Percentiles rank a stretch among this genome's conserved stretches.
phyloP scores from a whole-genome alignment of 2,329 filamentous ascomycete genomes.

The Geoglossum cookeanum region DNA sequence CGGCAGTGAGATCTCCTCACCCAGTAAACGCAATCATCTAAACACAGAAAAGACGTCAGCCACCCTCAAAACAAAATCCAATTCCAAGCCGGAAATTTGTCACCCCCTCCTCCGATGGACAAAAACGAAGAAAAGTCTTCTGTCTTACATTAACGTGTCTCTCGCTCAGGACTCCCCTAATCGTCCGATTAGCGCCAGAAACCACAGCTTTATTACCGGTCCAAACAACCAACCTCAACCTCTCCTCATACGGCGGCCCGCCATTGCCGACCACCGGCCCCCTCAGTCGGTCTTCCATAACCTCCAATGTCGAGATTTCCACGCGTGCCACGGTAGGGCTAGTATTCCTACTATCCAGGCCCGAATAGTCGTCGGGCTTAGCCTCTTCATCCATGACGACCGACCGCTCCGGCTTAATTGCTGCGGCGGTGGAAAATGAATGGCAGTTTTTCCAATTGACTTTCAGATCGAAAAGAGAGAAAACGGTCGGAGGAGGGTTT shows the following conservation, averaged over 20 bases:
- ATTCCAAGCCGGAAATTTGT: too few relatives aligned
- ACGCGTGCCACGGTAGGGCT: not conserved
- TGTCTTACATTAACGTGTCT: conserved; percentile 22
- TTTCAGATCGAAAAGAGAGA: too few relatives aligned
- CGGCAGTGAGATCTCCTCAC: conserved; percentile 12
- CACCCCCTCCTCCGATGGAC: not conserved
- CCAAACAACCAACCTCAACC: not conserved
- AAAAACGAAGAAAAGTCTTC: not conserved
- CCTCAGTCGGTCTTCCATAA: not conserved
- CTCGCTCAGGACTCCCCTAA: conserved; percentile 23
- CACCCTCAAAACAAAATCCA: not conserved
- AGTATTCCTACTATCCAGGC: not conserved
- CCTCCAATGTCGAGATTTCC: not conserved
- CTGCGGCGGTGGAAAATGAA: too few relatives aligned
- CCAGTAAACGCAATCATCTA: conserved; percentile 28
- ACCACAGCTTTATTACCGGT: too few relatives aligned
- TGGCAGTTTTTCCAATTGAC: too few relatives aligned
- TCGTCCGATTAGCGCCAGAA: not conserved
- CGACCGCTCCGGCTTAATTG: not conserved
- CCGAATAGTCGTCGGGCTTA: not conserved
- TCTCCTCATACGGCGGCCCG: not conserved
- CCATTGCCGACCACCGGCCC: not conserved
- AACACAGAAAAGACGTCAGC: not conserved
- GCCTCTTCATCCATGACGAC: not conserved
- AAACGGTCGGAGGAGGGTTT: too few relatives aligned